Evolutionary conservation across 2,329 filamentous ascomycete species (phyloP).

Genomic region (Neobulgaria alba): DNA sequence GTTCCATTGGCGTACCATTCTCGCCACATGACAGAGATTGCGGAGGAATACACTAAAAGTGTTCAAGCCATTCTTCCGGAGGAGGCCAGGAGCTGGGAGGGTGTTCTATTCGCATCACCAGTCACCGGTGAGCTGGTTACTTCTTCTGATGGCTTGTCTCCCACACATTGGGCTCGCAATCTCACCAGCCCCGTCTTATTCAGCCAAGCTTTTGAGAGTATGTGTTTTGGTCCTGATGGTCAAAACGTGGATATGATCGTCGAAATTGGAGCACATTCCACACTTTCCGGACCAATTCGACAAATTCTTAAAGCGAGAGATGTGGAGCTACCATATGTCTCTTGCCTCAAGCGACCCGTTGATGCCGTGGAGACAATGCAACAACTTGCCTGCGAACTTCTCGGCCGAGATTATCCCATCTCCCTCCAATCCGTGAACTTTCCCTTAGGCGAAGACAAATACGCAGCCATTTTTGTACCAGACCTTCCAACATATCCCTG

Average conservation of each 20-base stretch:
- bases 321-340: constrained; percentile 27
- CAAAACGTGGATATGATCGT: constrained; percentile 16
- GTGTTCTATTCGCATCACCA: constrained; percentile 5
- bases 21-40: constrained; percentile 27
- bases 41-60: constrained; percentile 19
- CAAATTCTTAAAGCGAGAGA: constrained; percentile 34
- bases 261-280: constrained; percentile 26
- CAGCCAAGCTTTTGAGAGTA: constrained; percentile 7
- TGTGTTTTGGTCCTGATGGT: constrained; percentile 4
- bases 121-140: constrained; percentile 14
- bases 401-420: constrained; percentile 36
- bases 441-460: constrained; percentile 26
- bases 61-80: constrained; percentile 2
- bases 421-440: constrained; percentile 41
- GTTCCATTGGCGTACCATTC: constrained; percentile 37
- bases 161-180: constrained; percentile 38
- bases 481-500: constrained; percentile 44
- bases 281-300: constrained; percentile 28
- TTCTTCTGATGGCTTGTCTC: constrained; percentile 18
- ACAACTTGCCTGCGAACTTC: constrained; percentile 37
- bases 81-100: constrained; percentile 2
- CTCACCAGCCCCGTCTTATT: constrained; percentile 38
- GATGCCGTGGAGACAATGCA: constrained; percentile 38
- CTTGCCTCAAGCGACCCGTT: constrained; percentile 42
- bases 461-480: constrained; percentile 11